phyloP scores from a whole-genome alignment of 345 rosid genomes.

The Moricandia arvensis region DNA sequence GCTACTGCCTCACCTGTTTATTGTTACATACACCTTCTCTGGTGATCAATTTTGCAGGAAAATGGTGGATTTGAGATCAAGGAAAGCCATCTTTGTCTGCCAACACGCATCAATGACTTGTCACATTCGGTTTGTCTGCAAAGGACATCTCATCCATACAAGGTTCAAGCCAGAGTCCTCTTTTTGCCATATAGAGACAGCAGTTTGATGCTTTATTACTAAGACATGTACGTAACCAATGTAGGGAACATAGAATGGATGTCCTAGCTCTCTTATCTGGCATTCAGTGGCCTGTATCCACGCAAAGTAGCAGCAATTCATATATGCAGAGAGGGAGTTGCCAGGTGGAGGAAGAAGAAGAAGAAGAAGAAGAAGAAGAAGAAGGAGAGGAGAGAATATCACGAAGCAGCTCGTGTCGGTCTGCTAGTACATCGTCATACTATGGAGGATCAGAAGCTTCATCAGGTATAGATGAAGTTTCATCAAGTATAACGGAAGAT shows the following conservation, averaged over 20 bases:
- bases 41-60: constrained; percentile 50
- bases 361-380: background rate
- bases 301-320: no score
- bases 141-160: constrained; percentile 51
- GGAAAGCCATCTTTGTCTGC: constrained; percentile 61
- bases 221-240: constrained; percentile 17
- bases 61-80: constrained; percentile 63
- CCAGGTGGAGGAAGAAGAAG: background rate
- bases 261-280: background rate
- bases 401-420: background rate
- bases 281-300: no score
- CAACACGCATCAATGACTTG: constrained; percentile 59
- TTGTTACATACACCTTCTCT: no score
- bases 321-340: no score
- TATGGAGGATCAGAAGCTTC: background rate
- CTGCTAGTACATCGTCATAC: background rate
- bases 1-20: background rate
- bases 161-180: constrained; percentile 47
- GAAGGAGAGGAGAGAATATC: background rate
- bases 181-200: background rate
- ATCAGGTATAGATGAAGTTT: background rate
- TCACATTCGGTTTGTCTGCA: constrained; percentile 72
- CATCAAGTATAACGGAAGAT: background rate
- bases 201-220: constrained; percentile 18
- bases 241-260: constrained; percentile 48